Percentiles rank a stretch among this genome's conserved stretches.
These are phyloP conservation scores for Austroboletus niveus DNA, from an alignment of 1,284 basidiomycete species.

Conservation along the genomic window DNA sequence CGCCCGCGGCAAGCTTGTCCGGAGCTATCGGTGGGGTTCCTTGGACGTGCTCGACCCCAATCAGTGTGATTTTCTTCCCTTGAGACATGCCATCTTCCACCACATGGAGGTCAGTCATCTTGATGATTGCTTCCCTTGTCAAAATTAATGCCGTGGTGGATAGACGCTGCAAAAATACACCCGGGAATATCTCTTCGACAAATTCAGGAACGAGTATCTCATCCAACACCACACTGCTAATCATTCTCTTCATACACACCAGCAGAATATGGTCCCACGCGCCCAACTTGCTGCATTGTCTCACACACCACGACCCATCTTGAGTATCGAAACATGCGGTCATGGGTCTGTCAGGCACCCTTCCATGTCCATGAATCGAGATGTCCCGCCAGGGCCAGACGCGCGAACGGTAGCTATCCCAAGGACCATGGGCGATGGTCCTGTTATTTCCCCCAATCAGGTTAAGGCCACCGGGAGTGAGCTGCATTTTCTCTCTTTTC, in stretches of 20 bases:
- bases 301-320: conserved; percentile 57
- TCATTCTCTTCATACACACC: conserved; percentile 43
- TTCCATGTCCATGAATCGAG: conserved; percentile 47
- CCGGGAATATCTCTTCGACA: conserved; percentile 76
- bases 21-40: conserved; percentile 75
- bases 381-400: conserved; percentile 43
- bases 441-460: conserved; percentile 22
- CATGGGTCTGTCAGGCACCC: conserved; percentile 45
- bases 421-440: conserved; percentile 39
- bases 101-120: conserved; percentile 69
- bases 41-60: conserved; percentile 73
- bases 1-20: conserved; percentile 57
- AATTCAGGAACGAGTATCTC: conserved; percentile 63
- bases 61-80: conserved; percentile 74
- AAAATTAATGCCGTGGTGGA: conserved; percentile 15
- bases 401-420: conserved; percentile 38
- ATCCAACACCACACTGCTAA: conserved; percentile 47
- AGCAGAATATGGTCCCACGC: conserved; percentile 36
- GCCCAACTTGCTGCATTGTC: conserved; percentile 44
- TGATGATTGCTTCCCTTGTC: conserved; percentile 20
- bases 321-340: conserved; percentile 67
- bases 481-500: conserved; percentile 8
- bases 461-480: conserved; percentile 33
- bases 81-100: conserved; percentile 74
- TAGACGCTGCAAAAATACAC: conserved; percentile 82